Percentiles rank a stretch among this genome's conserved stretches.
Conservation (phyloP, 192 early-diverging fungal species). For the Polychytrium aggregatum region DNA sequence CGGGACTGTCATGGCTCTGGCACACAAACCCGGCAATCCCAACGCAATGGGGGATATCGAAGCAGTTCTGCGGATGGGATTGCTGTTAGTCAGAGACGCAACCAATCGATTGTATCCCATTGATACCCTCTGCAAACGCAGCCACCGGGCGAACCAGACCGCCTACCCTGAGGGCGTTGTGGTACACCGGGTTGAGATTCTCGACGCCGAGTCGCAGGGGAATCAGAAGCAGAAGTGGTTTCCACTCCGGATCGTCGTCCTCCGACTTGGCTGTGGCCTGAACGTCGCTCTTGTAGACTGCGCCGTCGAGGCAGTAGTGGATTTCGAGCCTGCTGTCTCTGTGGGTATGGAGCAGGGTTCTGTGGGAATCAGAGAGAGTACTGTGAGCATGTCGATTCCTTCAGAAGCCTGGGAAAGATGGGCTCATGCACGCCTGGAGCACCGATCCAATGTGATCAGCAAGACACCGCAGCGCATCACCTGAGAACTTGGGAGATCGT, state of each 20-base stretch:
- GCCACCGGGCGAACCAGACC: conserved; percentile 2
- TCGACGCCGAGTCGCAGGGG: conserved; percentile 86
- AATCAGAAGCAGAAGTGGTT: conserved; percentile 67
- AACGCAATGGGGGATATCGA: conserved; percentile 64
- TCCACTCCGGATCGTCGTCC: conserved; percentile 12
- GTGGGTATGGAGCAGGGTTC: conserved; percentile 48
- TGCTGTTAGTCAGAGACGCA: not conserved
- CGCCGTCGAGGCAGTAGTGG: conserved; percentile 73
- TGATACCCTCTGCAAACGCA: not conserved
- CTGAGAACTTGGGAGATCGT: conserved; percentile 72
- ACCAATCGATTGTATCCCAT: too few species aligned
- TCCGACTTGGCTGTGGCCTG: conserved; percentile 30
- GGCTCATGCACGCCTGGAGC: too few species aligned
- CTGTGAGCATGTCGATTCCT: not conserved
- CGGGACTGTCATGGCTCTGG: too few species aligned
- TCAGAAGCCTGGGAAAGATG: not conserved
- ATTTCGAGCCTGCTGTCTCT: conserved; percentile 47
- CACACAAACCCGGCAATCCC: conserved; percentile 81
- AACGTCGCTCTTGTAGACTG: conserved; percentile 65
- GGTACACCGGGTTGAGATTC: conserved; percentile 77
- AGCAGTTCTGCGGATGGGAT: conserved; percentile 51
- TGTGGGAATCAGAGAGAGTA: conserved; percentile 8
- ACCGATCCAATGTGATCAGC: too few species aligned
- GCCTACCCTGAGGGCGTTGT: conserved; percentile 51
- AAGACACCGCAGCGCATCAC: conserved; percentile 30